These are phyloP conservation scores for Ceratocystis destructans DNA, from an alignment of 2,329 filamentous ascomycete species.

Conservation along the genomic window DNA sequence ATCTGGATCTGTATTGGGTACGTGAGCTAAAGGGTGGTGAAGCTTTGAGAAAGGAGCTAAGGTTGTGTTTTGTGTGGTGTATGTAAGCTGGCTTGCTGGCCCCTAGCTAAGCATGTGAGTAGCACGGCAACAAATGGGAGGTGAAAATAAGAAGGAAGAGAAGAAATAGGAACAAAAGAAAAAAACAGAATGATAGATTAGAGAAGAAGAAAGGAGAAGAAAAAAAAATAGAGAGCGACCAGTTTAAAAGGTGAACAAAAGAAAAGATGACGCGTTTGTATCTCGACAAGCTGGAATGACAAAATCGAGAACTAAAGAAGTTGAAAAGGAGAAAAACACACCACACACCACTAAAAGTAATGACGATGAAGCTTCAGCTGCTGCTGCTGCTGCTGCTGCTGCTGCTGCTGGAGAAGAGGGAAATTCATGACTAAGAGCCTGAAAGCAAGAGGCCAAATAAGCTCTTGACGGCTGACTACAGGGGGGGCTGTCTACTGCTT, in stretches of 20 bases:
- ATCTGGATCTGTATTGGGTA: background rate
- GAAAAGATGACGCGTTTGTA: background rate
- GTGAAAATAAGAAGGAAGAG: background rate
- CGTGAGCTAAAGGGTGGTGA: background rate
- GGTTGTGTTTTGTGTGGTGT: background rate
- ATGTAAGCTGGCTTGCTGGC: background rate
- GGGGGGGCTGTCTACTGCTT: background rate
- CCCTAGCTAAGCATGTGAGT: background rate
- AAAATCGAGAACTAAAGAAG: background rate
- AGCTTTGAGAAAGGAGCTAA: background rate
- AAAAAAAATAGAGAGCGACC: constrained; percentile 6
- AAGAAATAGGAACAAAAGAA: background rate
- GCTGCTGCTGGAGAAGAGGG: background rate
- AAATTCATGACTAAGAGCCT: background rate
- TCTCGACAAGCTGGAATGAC: background rate
- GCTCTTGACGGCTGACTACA: background rate
- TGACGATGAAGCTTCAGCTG: background rate
- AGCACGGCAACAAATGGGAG: background rate
- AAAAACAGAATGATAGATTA: background rate
- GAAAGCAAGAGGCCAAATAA: constrained; percentile 13
- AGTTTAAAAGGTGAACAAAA: background rate
- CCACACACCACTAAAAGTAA: background rate
- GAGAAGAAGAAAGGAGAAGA: background rate
- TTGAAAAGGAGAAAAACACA: background rate
- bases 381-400: background rate